Conservation (phyloP, 805 yeast genomes). For the Saccharomycopsis sp. region DNA sequence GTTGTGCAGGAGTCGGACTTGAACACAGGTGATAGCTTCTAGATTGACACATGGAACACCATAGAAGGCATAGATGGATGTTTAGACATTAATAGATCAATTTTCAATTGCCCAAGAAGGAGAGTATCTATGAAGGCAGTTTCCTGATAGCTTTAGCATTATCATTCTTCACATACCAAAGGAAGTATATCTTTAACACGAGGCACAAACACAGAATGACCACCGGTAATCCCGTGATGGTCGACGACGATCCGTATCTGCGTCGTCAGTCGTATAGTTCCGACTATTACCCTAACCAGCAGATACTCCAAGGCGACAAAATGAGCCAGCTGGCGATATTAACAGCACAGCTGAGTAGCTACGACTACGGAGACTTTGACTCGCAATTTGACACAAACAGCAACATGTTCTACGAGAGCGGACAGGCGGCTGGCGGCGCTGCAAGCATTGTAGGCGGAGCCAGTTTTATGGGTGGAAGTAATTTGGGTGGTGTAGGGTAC, state of each 20-base stretch:
- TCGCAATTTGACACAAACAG: background rate
- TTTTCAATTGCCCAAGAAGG: too few species aligned
- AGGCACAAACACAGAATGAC: too few species aligned
- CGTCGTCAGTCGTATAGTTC: slow-evolving; percentile 1
- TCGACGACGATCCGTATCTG: background rate
- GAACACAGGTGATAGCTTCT: too few species aligned
- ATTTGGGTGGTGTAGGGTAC: background rate
- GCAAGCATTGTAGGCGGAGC: background rate
- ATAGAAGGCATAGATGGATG: too few species aligned
- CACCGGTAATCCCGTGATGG: background rate
- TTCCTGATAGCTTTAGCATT: too few species aligned
- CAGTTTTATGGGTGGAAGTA: background rate
- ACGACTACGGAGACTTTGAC: background rate
- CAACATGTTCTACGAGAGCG: background rate
- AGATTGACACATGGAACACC: too few species aligned
- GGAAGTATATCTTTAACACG: too few species aligned
- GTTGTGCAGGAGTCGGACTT: background rate
- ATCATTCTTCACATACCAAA: too few species aligned
- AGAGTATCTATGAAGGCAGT: too few species aligned
- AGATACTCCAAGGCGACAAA: background rate
- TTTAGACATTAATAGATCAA: too few species aligned
- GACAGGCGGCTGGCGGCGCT: background rate
- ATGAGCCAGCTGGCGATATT: background rate
- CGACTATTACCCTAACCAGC: background rate
- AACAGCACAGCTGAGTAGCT: background rate